Conservation (phyloP, 805 yeast species). For the Blastobotrys peoriensis region DNA sequence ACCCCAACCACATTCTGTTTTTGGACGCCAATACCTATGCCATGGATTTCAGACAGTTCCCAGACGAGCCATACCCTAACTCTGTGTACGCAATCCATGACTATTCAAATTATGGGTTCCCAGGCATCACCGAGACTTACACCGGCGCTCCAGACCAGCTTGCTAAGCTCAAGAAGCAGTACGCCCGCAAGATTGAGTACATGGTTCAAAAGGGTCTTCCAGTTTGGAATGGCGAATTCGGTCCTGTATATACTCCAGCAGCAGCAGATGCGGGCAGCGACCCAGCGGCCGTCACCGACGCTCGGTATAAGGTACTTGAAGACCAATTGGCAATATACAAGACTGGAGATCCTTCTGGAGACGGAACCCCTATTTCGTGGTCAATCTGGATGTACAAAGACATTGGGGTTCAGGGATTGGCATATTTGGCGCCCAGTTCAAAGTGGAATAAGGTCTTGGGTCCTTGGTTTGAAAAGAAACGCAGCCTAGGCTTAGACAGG, state of each 20-base stretch:
- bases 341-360: slow-evolving; percentile 45
- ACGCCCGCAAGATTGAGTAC: slow-evolving; percentile 40
- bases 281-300: slow-evolving; percentile 33
- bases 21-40: slow-evolving; percentile 49
- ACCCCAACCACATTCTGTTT: slow-evolving; percentile 44
- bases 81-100: slow-evolving; percentile 50
- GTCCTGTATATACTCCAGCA: slow-evolving; percentile 46
- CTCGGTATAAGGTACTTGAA: slow-evolving; percentile 39
- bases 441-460: slow-evolving; percentile 40
- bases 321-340: slow-evolving; percentile 43
- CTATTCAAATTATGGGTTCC: slow-evolving; percentile 43
- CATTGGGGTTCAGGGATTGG: slow-evolving; percentile 46
- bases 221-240: slow-evolving; percentile 51
- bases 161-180: slow-evolving; percentile 34
- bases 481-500: slow-evolving; percentile 40
- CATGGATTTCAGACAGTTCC: slow-evolving; percentile 45
- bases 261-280: slow-evolving; percentile 36
- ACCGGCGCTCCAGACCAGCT: slow-evolving; percentile 33
- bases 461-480: slow-evolving; percentile 39
- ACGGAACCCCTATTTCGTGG: slow-evolving; percentile 41
- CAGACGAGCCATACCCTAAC: slow-evolving; percentile 35
- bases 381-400: slow-evolving; percentile 51
- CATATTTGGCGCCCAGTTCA: slow-evolving; percentile 41
- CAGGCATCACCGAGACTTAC: slow-evolving; percentile 27
- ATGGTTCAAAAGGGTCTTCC: slow-evolving; percentile 38